These are phyloP conservation scores for Scheffersomyces cryptocercus DNA, from an alignment of 1,139 yeast genomes.

Conservation along the genomic window DNA sequence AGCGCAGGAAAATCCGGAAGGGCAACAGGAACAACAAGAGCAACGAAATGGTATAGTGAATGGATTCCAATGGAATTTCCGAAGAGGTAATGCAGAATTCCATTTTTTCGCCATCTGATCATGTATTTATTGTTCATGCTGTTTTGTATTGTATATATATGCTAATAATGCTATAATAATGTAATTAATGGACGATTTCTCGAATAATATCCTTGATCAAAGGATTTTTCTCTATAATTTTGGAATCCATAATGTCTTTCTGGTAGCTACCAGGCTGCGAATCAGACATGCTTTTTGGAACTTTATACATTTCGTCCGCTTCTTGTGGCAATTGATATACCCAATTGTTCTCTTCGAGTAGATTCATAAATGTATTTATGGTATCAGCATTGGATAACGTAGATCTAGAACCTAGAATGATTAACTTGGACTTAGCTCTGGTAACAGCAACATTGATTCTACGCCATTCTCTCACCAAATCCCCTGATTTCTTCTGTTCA, in stretches of 20 bases:
- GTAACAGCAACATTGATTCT: conserved; percentile 94
- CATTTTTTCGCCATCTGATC: conserved; percentile 38
- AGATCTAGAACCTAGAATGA: conserved; percentile 74
- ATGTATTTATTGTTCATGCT: not conserved
- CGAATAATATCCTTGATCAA: conserved; percentile 27
- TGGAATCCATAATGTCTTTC: conserved; percentile 8
- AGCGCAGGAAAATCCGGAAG: conserved; percentile 6
- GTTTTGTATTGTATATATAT: conserved; percentile 4
- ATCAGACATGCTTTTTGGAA: conserved; percentile 2
- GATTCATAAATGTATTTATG: conserved; percentile 60
- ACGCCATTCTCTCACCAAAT: conserved; percentile 83
- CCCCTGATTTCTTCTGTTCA: conserved; percentile 66
- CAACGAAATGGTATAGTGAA: conserved; percentile 1
- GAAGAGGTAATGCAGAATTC: conserved; percentile 38
- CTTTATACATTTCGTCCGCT: conserved; percentile 41
- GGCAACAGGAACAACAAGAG: not conserved
- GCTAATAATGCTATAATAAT: conserved; percentile 2
- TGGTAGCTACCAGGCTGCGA: conserved; percentile 1
- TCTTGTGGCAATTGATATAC: conserved; percentile 51
- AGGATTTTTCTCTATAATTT: conserved; percentile 19
- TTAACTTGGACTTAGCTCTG: conserved; percentile 79
- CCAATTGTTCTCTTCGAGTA: conserved; percentile 67
- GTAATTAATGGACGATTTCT: conserved; percentile 10
- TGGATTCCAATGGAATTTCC: conserved; percentile 19
- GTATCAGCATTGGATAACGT: conserved; percentile 61